phyloP scores from a whole-genome alignment of 352 stramenopile genomes.

The Pythium scleroteichum region DNA sequence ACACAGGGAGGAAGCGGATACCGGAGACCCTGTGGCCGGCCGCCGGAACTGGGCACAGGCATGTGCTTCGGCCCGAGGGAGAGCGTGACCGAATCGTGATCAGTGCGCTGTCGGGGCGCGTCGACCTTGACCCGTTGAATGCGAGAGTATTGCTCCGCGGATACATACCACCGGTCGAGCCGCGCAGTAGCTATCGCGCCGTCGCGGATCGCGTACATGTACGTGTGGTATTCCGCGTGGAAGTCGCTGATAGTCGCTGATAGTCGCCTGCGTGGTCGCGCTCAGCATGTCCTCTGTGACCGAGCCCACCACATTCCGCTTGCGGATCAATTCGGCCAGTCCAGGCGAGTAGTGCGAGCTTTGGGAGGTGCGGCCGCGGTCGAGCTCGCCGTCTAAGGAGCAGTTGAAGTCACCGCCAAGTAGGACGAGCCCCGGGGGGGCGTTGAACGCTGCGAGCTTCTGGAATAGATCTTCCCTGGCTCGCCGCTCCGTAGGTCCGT shows the following conservation, averaged over 20 bases:
- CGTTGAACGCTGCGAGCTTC: no score
- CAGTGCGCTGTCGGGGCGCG: neutral
- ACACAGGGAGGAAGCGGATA: conserved; percentile 1
- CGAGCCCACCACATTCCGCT: neutral
- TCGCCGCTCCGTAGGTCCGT: no score
- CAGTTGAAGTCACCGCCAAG: conserved; percentile 18
- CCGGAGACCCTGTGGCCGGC: no score
- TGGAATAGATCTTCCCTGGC: no score
- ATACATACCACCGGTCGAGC: conserved; percentile 17
- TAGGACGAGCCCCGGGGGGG: neutral
- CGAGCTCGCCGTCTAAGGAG: neutral
- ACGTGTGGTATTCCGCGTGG: conserved; percentile 11
- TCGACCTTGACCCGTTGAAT: neutral
- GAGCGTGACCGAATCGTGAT: conserved; percentile 9
- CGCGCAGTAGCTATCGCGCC: neutral
- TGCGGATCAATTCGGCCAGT: neutral
- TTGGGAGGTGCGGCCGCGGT: neutral
- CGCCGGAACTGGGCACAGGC: neutral
- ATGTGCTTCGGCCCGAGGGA: neutral
- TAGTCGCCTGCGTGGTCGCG: no score
- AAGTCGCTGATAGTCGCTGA: neutral
- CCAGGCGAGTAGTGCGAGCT: neutral
- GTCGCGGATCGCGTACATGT: conserved; percentile 1
- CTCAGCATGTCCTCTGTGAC: neutral
- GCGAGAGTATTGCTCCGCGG: neutral